phyloP scores from a whole-genome alignment of 1,284 basidiomycete genomes.

The Apiotrichum laibachii region DNA sequence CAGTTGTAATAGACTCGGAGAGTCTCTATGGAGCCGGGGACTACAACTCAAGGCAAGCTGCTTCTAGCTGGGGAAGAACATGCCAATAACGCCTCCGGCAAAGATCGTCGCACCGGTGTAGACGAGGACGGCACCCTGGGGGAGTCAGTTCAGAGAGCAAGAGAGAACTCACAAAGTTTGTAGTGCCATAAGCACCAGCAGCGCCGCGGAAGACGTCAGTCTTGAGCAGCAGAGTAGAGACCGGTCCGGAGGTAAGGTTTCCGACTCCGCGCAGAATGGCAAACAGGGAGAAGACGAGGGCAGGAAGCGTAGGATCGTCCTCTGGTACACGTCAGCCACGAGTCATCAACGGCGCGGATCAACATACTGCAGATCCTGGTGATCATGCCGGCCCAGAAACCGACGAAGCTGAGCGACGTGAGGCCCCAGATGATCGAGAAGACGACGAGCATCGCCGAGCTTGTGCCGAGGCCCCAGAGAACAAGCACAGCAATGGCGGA shows the following conservation, averaged over 20 bases:
- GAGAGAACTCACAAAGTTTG: slow-evolving; percentile 27
- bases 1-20: too few species aligned
- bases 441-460: slow-evolving; percentile 25
- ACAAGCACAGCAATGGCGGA: slow-evolving; percentile 40
- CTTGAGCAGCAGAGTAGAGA: slow-evolving; percentile 37
- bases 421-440: slow-evolving; percentile 36
- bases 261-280: slow-evolving; percentile 44
- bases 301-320: slow-evolving; percentile 39
- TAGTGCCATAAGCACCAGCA: slow-evolving; percentile 40
- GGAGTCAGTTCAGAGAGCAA: background rate
- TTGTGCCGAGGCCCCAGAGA: slow-evolving; percentile 49
- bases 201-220: slow-evolving; percentile 25
- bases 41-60: too few species aligned
- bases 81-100: slow-evolving; percentile 18
- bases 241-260: slow-evolving; percentile 44
- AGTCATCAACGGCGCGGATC: background rate
- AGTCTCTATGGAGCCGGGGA: too few species aligned
- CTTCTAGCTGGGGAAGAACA: slow-evolving; percentile 13
- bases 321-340: background rate
- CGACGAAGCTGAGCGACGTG: slow-evolving; percentile 32
- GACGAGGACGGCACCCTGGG: background rate
- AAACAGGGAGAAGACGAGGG: slow-evolving; percentile 42
- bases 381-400: slow-evolving; percentile 37
- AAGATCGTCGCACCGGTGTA: slow-evolving; percentile 26
- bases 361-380: slow-evolving; percentile 24